A percentile compares a stretch with the other conserved stretches of the same genome.
These are phyloP conservation scores for Olyra latifolia DNA, from an alignment of 176 grass and related monocot genomes.

Conservation along the genomic window DNA sequence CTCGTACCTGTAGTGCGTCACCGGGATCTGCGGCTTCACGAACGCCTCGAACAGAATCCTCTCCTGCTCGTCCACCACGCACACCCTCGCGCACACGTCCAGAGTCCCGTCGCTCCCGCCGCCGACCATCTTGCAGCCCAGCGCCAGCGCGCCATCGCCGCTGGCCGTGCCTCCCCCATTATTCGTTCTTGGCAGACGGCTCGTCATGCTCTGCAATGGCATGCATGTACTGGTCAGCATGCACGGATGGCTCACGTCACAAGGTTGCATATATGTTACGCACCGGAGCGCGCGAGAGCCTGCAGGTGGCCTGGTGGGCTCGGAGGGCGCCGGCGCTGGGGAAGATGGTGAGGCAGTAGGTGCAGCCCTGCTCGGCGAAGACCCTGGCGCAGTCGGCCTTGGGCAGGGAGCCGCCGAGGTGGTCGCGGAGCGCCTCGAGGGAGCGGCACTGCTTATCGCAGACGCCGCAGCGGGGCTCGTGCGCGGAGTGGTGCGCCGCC, in stretches of 20 bases:
- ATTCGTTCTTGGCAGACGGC: conserved; percentile 38
- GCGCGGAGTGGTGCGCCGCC: conserved; percentile 64
- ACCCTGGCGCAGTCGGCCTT: conserved; percentile 59
- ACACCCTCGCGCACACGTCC: conserved; percentile 74
- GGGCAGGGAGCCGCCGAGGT: conserved; percentile 74
- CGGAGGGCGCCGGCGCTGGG: conserved; percentile 19
- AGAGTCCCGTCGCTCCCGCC: conserved; percentile 66
- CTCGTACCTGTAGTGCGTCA: conserved; percentile 77
- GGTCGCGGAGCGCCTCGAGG: conserved; percentile 82
- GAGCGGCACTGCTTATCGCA: conserved; percentile 83
- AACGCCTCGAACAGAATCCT: conserved; percentile 45
- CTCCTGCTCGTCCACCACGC: conserved; percentile 69
- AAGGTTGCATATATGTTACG: neutral
- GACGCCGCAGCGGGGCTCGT: conserved; percentile 67
- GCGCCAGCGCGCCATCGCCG: conserved; percentile 57
- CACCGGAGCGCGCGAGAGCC: neutral
- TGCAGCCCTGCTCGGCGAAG: conserved; percentile 58
- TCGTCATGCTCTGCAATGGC: neutral
- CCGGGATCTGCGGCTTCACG: conserved; percentile 65
- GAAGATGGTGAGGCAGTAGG: conserved; percentile 57
- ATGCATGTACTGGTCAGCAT: neutral
- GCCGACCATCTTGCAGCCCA: conserved; percentile 89
- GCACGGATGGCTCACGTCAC: neutral
- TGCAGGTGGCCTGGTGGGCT: conserved; percentile 39
- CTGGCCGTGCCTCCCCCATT: neutral